Evolutionary conservation across 2,329 filamentous ascomycete species (phyloP).

Genomic region (Golovinomyces cichoracearum): DNA sequence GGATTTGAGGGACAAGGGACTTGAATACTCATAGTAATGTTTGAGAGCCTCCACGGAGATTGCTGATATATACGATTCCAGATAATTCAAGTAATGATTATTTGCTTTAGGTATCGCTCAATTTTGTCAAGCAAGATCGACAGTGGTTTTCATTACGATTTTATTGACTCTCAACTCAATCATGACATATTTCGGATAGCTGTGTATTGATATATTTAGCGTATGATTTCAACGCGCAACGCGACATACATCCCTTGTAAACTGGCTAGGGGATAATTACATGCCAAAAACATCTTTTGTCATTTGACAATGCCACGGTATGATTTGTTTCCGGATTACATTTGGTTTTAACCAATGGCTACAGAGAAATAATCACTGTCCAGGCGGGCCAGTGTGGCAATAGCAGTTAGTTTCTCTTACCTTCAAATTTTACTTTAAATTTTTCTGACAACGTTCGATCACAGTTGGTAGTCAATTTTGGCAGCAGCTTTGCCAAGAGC

Average conservation of each 20-base stretch:
- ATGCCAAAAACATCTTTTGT: too few relatives aligned
- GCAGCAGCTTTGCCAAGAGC: constrained; percentile 94
- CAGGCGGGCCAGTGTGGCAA: constrained; percentile 99
- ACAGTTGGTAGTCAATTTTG: constrained; percentile 91
- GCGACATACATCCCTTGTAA: too few relatives aligned
- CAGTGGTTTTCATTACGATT: too few relatives aligned
- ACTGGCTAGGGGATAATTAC: too few relatives aligned
- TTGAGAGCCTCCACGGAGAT: too few relatives aligned
- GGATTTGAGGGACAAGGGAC: constrained; percentile 9
- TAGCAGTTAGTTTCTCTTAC: constrained; percentile 46
- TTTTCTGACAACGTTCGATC: neutral
- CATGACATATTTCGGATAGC: neutral
- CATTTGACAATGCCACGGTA: constrained; percentile 15
- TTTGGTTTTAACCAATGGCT: constrained; percentile 2
- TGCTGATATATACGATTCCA: too few relatives aligned
- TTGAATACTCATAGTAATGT: neutral
- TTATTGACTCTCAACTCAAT: neutral
- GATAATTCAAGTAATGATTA: neutral
- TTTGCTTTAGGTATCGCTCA: neutral
- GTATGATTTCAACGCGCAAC: neutral
- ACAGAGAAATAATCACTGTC: constrained; percentile 93
- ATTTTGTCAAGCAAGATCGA: neutral
- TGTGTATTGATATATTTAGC: neutral
- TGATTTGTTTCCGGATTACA: neutral
- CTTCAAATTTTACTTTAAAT: neutral